Percentiles rank a stretch among this genome's conserved stretches.
phyloP scores from a whole-genome alignment of 2,329 filamentous ascomycete genomes.

The Cordyceps cateniannulata region DNA sequence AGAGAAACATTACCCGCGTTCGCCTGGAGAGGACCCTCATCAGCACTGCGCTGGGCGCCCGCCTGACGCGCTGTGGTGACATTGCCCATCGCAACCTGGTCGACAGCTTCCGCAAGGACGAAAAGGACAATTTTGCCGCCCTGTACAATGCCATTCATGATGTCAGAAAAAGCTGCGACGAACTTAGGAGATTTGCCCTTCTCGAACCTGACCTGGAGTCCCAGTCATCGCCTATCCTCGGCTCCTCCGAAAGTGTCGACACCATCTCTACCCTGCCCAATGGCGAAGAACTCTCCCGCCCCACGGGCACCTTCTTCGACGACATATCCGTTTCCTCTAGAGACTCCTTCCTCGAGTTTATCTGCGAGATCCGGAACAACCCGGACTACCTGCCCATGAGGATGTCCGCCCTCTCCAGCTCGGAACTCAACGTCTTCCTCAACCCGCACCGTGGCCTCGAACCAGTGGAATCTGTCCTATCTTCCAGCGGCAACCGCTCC shows the following conservation, averaged over 20 bases:
- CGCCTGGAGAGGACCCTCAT: constrained; percentile 69
- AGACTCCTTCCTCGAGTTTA: constrained; percentile 69
- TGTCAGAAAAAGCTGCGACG: constrained; percentile 70
- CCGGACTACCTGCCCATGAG: constrained; percentile 81
- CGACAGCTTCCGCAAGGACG: constrained; percentile 70
- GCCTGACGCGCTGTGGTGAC: constrained; percentile 68
- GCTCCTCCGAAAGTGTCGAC: constrained; percentile 44
- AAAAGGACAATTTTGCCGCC: constrained; percentile 69
- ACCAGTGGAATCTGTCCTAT: constrained; percentile 75
- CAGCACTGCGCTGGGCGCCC: constrained; percentile 67
- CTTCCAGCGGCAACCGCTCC: constrained; percentile 50
- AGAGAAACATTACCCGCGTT: constrained; percentile 65
- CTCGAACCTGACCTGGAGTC: constrained; percentile 67
- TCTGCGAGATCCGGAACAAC: constrained; percentile 77
- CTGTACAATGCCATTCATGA: constrained; percentile 74
- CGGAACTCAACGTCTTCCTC: constrained; percentile 72
- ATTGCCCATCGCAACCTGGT: constrained; percentile 69
- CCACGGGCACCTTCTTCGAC: constrained; percentile 52
- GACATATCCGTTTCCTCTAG: constrained; percentile 70
- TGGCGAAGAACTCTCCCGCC: constrained; percentile 21
- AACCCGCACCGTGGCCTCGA: constrained; percentile 74
- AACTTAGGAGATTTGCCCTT: constrained; percentile 62
- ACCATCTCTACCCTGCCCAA: constrained; percentile 37
- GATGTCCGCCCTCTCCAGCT: constrained; percentile 65
- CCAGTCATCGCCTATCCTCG: constrained; percentile 34